These are phyloP conservation scores for Zopfia rhizophila DNA, from an alignment of 2,329 filamentous ascomycete species.

Conservation along the genomic window DNA sequence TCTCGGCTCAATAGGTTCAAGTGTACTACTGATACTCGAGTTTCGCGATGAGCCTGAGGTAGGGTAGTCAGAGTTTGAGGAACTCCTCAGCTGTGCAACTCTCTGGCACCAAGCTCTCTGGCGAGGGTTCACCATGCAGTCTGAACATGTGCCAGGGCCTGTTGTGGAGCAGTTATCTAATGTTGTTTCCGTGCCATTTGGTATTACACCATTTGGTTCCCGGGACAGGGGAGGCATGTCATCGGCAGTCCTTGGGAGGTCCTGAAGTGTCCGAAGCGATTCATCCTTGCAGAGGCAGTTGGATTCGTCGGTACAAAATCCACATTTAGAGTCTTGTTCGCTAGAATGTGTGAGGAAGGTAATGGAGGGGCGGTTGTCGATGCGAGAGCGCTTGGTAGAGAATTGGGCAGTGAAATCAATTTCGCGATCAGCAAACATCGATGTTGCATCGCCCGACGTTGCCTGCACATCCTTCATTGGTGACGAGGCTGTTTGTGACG, in stretches of 20 bases:
- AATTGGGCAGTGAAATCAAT: slow-evolving; percentile 48
- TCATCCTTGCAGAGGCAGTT: slow-evolving; percentile 43
- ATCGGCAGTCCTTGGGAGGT: slow-evolving; percentile 10
- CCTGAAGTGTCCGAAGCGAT: slow-evolving; percentile 25
- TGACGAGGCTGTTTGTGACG: slow-evolving; percentile 10
- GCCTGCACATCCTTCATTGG: slow-evolving; percentile 30
- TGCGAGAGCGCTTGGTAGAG: slow-evolving; percentile 13
- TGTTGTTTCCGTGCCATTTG: slow-evolving; percentile 13
- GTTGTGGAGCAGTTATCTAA: slow-evolving; percentile 13
- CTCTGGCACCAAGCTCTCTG: slow-evolving; percentile 49
- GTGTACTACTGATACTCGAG: slow-evolving; percentile 29
- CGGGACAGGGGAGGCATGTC: slow-evolving; percentile 20
- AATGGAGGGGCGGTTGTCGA: slow-evolving; percentile 30
- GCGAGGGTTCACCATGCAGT: slow-evolving; percentile 46
- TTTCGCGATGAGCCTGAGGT: slow-evolving; percentile 29
- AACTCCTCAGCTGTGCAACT: slow-evolving; percentile 40
- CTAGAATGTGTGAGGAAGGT: slow-evolving; percentile 30
- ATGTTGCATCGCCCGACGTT: slow-evolving; percentile 1
- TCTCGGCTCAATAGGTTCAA: slow-evolving; percentile 42
- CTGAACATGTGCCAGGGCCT: slow-evolving; percentile 47
- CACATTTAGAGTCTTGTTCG: slow-evolving; percentile 37
- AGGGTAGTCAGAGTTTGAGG: slow-evolving; percentile 16
- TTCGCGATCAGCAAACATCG: slow-evolving; percentile 34
- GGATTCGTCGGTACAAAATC: slow-evolving; percentile 45
- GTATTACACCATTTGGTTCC: background rate